These are phyloP conservation scores for Pugionium dolabratum DNA, from an alignment of 345 rosid genomes.

Conservation along the genomic window DNA sequence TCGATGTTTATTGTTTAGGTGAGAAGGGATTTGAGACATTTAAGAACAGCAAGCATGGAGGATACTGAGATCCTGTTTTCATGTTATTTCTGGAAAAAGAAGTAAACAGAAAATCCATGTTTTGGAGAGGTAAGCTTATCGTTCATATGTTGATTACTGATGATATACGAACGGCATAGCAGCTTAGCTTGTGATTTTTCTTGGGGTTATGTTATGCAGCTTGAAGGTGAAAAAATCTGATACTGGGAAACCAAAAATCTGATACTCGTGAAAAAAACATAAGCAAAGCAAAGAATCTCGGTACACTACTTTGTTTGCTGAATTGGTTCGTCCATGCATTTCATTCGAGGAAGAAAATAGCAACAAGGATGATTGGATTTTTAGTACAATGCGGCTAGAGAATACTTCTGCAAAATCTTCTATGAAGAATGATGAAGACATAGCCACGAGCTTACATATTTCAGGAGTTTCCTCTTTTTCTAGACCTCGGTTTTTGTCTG, in stretches of 20 bases:
- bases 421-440: not conserved
- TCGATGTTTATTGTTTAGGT: constrained; percentile 49
- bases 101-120: constrained; percentile 71
- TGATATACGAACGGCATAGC: not conserved
- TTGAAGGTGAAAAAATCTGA: constrained; percentile 69
- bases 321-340: constrained; percentile 46
- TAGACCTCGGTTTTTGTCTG: constrained; percentile 42
- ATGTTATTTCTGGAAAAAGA: constrained; percentile 56
- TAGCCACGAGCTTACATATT: not conserved
- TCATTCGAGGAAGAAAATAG: not conserved
- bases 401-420: not conserved
- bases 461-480: constrained; percentile 37
- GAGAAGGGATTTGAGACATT: constrained; percentile 80
- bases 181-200: constrained; percentile 7
- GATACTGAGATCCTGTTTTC: constrained; percentile 69
- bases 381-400: constrained; percentile 24
- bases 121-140: constrained; percentile 64
- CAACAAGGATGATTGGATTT: constrained; percentile 63
- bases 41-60: constrained; percentile 63
- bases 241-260: constrained; percentile 58
- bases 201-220: constrained; percentile 38
- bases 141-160: not conserved
- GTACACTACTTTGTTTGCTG: constrained; percentile 45
- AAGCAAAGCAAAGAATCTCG: constrained; percentile 24
- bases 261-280: constrained; percentile 1